phyloP scores from a whole-genome alignment of 2,329 filamentous ascomycete species.

The Colletotrichum eremochloae region DNA sequence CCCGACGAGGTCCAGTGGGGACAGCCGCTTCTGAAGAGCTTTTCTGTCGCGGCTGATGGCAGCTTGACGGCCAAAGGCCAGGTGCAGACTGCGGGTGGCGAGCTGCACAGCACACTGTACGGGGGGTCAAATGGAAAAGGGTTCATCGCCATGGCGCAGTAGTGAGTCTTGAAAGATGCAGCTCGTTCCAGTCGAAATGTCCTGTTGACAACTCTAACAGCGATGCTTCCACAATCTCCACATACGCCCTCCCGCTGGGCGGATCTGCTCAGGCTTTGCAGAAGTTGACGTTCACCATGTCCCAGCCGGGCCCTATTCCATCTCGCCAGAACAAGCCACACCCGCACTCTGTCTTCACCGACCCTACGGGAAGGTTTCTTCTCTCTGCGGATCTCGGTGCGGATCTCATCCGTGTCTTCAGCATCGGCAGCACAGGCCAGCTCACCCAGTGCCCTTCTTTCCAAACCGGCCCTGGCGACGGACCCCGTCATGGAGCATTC shows the following conservation, averaged over 20 bases:
- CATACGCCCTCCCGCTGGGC: conserved; percentile 57
- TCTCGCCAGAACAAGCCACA: conserved; percentile 68
- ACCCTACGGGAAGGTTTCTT: conserved; percentile 63
- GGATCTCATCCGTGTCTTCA: conserved; percentile 67
- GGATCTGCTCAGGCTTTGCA: conserved; percentile 50
- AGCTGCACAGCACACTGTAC: conserved; percentile 58
- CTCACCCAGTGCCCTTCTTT: conserved; percentile 61
- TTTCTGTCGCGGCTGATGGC: conserved; percentile 50
- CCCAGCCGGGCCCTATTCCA: conserved; percentile 57
- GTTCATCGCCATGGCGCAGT: conserved; percentile 60
- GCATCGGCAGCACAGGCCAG: conserved; percentile 60
- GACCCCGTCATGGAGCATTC: conserved; percentile 67
- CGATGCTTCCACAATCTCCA: conserved; percentile 58
- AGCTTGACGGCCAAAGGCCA: conserved; percentile 50
- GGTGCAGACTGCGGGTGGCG: conserved; percentile 52
- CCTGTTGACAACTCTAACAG: conserved; percentile 44
- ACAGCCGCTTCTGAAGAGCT: conserved; percentile 52
- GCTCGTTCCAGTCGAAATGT: not conserved
- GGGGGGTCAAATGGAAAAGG: conserved; percentile 54
- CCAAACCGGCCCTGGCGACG: conserved; percentile 60
- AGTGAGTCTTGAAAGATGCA: conserved; percentile 50
- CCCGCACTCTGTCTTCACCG: conserved; percentile 65
- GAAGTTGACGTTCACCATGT: conserved; percentile 57
- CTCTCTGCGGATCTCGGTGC: conserved; percentile 67
- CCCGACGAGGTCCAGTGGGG: conserved; percentile 55